Evolutionary conservation across 2,329 filamentous ascomycete genomes (phyloP).

Genomic region (Aspergillus alliaceus): DNA sequence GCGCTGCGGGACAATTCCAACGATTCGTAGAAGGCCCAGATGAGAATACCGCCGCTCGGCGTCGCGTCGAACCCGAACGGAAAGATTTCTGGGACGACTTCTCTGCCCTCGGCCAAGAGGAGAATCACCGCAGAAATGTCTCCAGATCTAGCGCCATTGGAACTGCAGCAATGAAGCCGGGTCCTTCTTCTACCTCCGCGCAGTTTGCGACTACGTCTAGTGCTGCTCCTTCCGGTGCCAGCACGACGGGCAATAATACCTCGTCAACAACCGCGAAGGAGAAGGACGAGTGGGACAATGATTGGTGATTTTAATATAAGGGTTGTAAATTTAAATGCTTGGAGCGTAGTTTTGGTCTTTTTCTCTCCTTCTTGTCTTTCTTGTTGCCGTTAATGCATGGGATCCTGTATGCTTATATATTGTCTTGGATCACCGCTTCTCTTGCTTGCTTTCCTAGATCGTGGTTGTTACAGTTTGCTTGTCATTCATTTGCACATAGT

Average conservation of each 20-base stretch:
- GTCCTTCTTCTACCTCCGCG: slow-evolving; percentile 18
- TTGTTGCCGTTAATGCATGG: background rate
- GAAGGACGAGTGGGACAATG: slow-evolving; percentile 61
- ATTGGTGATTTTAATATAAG: slow-evolving; percentile 34
- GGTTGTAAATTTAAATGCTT: background rate
- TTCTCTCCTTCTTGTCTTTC: background rate
- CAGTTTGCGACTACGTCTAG: slow-evolving; percentile 18
- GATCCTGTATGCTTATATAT: background rate
- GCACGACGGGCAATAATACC: slow-evolving; percentile 17
- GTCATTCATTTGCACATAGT: background rate
- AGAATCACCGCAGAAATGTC: slow-evolving; percentile 29
- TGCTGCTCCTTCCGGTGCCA: slow-evolving; percentile 3
- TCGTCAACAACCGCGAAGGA: slow-evolving; percentile 36
- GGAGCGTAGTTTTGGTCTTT: background rate
- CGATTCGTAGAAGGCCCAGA: slow-evolving; percentile 81
- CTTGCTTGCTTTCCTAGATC: background rate
- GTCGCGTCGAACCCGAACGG: slow-evolving; percentile 60
- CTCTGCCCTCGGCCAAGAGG: slow-evolving; percentile 58
- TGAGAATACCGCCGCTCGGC: slow-evolving; percentile 40
- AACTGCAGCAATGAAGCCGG: slow-evolving; percentile 64
- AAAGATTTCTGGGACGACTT: slow-evolving; percentile 94
- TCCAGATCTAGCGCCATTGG: slow-evolving; percentile 55
- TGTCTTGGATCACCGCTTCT: background rate
- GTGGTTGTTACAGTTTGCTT: background rate
- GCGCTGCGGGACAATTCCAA: slow-evolving; percentile 75